Base-by-base conservation (phyloP, 2,329 filamentous ascomycete genomes). In the Pseudogymnoascus sp. region DNA sequence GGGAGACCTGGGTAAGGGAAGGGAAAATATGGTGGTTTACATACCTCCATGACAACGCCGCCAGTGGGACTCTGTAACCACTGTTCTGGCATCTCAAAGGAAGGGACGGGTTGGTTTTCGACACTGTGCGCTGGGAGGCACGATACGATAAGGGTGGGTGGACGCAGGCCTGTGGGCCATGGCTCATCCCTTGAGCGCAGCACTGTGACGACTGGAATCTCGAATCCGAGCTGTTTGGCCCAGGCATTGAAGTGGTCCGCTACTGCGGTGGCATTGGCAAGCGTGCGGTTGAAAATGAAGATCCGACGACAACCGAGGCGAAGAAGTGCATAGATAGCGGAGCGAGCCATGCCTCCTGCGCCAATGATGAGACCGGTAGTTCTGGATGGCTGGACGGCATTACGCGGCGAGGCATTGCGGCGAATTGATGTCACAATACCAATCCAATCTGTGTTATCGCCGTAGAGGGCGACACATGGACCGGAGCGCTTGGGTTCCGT, bases 381-480 rank as follows among this genome's bases (percentile, higher is more conserved):
- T 47, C 58, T 54, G 5, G 60, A 60, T 0, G 80, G 75, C 1
- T 81, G 76, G 0, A 86, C 79, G 1, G 81, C 82, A 64, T 86
- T 86, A 1, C 86, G 86, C 0, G 88, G 88, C 0, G 87, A 90
- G 1, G 90, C 75, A 1, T 87, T 86, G 38, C 86, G 79, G 4
- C 84, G 80, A 47, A 91, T 82, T 69, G 87, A 91, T 2, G 86
- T 87, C 60, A 86, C 78, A 37, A 91, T 88, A 9, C 88, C 88
- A 36, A 90, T 87, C 87, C 88, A 91, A 69, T 91, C 88, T 0
- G 87, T 91, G 63, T 92, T 92, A 62, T 92, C 88, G 1, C 88
- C 89, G 64, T 90, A 89, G 0, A 92, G 77, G 0, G 86, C 87
- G 64, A 82, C 81, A 6, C 90, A 82, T 0, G 85, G 82, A 0